These are phyloP conservation scores for Aspergillus fumigatiaffinis DNA, from an alignment of 2,329 filamentous ascomycete genomes.

Conservation along the genomic window DNA sequence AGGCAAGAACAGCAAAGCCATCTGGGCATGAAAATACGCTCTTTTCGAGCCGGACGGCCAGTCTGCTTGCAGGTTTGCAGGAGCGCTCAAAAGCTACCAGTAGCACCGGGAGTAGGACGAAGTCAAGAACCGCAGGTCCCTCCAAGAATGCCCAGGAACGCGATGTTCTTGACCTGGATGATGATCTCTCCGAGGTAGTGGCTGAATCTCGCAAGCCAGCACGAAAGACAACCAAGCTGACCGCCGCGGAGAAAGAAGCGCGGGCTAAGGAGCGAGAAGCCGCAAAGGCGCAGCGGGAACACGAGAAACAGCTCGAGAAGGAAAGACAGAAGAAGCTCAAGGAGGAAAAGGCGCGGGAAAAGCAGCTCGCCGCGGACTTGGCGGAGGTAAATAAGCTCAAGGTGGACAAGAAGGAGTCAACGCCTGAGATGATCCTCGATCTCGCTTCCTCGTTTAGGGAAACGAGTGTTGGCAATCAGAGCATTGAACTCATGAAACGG, in stretches of 20 bases:
- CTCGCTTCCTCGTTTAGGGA: slow-evolving; percentile 56
- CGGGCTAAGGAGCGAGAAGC: slow-evolving; percentile 53
- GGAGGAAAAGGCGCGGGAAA: slow-evolving; percentile 60
- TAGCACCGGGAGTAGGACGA: slow-evolving; percentile 2
- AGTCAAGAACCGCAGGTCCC: not conserved
- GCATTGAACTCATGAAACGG: slow-evolving; percentile 40
- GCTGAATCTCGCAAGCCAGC: slow-evolving; percentile 43
- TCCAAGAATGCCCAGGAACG: slow-evolving; percentile 8
- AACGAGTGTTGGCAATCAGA: slow-evolving; percentile 42
- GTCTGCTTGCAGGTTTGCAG: slow-evolving; percentile 34
- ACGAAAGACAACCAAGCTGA: slow-evolving; percentile 37
- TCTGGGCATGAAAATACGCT: slow-evolving; percentile 9
- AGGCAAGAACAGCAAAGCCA: slow-evolving; percentile 13
- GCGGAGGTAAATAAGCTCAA: slow-evolving; percentile 70
- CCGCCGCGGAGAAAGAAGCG: slow-evolving; percentile 35
- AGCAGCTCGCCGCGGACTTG: slow-evolving; percentile 61
- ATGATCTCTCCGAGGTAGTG: slow-evolving; percentile 30
- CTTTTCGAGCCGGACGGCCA: slow-evolving; percentile 41
- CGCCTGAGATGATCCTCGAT: slow-evolving; percentile 73
- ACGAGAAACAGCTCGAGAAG: slow-evolving; percentile 57
- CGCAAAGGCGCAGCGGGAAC: slow-evolving; percentile 45
- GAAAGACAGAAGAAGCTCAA: slow-evolving; percentile 41
- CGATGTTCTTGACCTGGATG: slow-evolving; percentile 3
- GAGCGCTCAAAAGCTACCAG: slow-evolving; percentile 5
- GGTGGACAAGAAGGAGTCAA: slow-evolving; percentile 68